These are phyloP conservation scores for Crithidia mellificae DNA, from an alignment of 208 protist species.

Conservation along the genomic window DNA sequence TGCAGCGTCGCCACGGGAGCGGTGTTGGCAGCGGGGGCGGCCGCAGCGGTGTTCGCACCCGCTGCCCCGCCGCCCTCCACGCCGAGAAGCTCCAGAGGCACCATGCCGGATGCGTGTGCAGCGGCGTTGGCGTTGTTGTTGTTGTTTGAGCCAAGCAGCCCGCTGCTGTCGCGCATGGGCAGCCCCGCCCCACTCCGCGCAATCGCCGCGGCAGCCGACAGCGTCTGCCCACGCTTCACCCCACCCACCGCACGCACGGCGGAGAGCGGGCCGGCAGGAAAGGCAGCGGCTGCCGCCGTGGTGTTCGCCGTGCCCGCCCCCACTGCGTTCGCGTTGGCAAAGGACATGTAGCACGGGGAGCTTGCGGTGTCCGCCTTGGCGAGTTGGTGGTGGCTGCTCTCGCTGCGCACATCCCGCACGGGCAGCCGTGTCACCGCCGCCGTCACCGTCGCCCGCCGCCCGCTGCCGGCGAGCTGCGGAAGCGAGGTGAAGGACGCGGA, in stretches of 20 bases:
- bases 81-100: too few species aligned
- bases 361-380: constrained; percentile 1
- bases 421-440: constrained; percentile 29
- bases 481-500: not conserved
- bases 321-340: not conserved
- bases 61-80: too few species aligned
- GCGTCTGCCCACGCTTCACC: constrained; percentile 4
- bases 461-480: not conserved
- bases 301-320: not conserved
- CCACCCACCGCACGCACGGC: constrained; percentile 12
- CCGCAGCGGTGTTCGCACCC: too few species aligned
- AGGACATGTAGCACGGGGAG: constrained; percentile 15
- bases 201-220: constrained; percentile 2
- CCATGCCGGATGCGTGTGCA: too few species aligned
- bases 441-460: constrained; percentile 2
- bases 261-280: constrained; percentile 8
- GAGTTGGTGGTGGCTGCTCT: constrained; percentile 8
- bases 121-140: not conserved
- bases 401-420: constrained; percentile 24
- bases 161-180: constrained; percentile 13
- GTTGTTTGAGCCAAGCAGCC: not conserved
- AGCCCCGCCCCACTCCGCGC: constrained; percentile 12
- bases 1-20: constrained; percentile 11
- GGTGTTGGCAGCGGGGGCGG: not conserved
- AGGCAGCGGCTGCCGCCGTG: not conserved